Conservation (phyloP, 192 early-diverging fungal genomes). For the Backusella macrospora region DNA sequence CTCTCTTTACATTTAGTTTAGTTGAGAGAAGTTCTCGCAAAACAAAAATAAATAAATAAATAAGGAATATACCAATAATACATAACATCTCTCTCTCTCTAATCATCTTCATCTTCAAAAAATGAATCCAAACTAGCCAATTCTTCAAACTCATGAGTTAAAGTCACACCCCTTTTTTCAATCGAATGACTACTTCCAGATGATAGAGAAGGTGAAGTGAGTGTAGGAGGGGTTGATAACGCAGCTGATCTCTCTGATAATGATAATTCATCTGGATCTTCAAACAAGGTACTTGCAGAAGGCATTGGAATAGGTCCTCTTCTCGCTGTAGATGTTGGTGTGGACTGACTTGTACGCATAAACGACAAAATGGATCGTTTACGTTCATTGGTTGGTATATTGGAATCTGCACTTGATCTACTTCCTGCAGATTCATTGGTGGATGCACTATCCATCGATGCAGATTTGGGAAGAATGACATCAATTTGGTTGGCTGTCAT, state of each 20-base stretch:
- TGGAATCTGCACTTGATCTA: background rate
- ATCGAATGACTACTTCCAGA: background rate
- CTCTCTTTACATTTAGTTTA: too few species aligned
- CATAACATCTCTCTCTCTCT: too few species aligned
- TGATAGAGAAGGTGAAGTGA: background rate
- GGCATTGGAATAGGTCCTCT: constrained; percentile 15
- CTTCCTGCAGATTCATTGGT: background rate
- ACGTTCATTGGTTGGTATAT: background rate
- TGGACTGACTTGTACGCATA: constrained; percentile 17
- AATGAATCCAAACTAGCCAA: constrained; percentile 29
- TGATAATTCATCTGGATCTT: constrained; percentile 31
- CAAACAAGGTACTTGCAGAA: constrained; percentile 29
- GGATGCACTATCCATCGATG: constrained; percentile 8
- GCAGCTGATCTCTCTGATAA: constrained; percentile 3
- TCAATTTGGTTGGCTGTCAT: constrained; percentile 9
- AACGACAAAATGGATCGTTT: constrained; percentile 19
- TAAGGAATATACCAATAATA: too few species aligned
- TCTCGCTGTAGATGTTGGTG: background rate
- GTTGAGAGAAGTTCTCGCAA: too few species aligned
- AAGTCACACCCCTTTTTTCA: background rate
- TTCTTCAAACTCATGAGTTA: constrained; percentile 19
- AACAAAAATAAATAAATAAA: too few species aligned
- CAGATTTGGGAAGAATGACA: constrained; percentile 11
- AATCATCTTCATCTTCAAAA: constrained; percentile 31
- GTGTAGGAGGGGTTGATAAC: background rate